phyloP scores from a whole-genome alignment of 345 rosid species.

The Excoecaria cochinchinensis region DNA sequence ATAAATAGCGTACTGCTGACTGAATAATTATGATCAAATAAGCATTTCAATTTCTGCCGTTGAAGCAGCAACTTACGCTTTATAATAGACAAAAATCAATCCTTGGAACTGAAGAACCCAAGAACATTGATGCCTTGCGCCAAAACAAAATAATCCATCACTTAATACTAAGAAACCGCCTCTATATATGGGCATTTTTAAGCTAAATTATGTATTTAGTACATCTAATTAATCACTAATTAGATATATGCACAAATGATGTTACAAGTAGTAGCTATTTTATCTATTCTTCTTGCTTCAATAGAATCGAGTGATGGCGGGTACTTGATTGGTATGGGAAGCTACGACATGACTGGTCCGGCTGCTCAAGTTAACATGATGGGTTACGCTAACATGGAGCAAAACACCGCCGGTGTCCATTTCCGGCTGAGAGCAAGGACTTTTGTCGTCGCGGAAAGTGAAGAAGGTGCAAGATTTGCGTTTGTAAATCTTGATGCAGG shows the following conservation, averaged over 20 bases:
- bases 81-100: too few relatives aligned
- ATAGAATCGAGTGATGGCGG: conserved; percentile 18
- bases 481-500: conserved; percentile 61
- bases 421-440: conserved; percentile 55
- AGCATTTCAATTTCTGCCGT: too few relatives aligned
- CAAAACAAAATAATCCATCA: conserved; percentile 1
- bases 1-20: too few relatives aligned
- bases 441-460: conserved; percentile 47
- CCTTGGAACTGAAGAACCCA: too few relatives aligned
- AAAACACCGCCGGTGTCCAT: conserved; percentile 53
- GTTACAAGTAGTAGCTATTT: not conserved
- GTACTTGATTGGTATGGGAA: conserved; percentile 54
- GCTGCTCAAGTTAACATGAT: conserved; percentile 58
- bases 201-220: not conserved
- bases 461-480: conserved; percentile 46
- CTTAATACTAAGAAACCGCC: conserved; percentile 19
- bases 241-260: conserved; percentile 4
- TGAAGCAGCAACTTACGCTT: too few relatives aligned
- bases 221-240: not conserved
- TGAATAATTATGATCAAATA: too few relatives aligned
- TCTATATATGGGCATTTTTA: conserved; percentile 11
- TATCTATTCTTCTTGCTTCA: conserved; percentile 11
- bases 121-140: too few relatives aligned
- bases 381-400: conserved; percentile 59
- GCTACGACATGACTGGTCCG: conserved; percentile 62